phyloP scores from a whole-genome alignment of 352 stramenopile species.

The Globisporangium middletonii region DNA sequence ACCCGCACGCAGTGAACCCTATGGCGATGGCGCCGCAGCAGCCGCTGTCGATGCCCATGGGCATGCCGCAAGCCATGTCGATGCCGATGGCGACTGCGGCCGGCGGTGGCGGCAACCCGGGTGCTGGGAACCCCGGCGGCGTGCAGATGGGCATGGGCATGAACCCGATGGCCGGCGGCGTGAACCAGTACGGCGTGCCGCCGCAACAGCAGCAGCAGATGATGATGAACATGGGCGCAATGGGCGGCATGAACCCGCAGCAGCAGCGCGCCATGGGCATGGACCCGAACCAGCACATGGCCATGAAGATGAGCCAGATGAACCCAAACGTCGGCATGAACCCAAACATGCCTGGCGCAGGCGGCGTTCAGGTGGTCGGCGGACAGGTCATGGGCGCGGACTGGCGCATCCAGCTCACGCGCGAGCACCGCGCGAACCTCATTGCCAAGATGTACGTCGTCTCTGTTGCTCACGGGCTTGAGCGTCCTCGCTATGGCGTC shows the following conservation, averaged over 20 bases:
- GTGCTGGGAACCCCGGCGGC: constrained; percentile 21
- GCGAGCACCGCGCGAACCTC: constrained; percentile 75
- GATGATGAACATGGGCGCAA: constrained; percentile 60
- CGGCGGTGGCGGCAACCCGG: constrained; percentile 8
- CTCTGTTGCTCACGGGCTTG: constrained; percentile 6
- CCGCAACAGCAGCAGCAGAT: constrained; percentile 41
- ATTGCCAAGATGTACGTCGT: constrained; percentile 78
- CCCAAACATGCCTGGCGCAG: constrained; percentile 15
- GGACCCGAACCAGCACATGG: constrained; percentile 27
- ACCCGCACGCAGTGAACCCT: constrained; percentile 58
- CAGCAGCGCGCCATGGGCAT: constrained; percentile 17
- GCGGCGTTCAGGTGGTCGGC: constrained; percentile 3
- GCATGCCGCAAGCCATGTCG: constrained; percentile 40
- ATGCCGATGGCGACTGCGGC: constrained; percentile 37
- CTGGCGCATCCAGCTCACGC: constrained; percentile 78
- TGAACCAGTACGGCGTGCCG: constrained; percentile 30
- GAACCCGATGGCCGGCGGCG: constrained; percentile 34
- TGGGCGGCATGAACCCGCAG: constrained; percentile 38
- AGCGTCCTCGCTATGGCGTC: not conserved
- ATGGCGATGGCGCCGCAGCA: constrained; percentile 45
- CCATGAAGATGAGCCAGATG: constrained; percentile 48
- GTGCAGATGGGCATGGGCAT: constrained; percentile 52
- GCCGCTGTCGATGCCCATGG: constrained; percentile 63
- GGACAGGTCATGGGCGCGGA: constrained; percentile 35
- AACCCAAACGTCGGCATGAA: constrained; percentile 26